phyloP scores from a whole-genome alignment of 83 land plant species.

The Picea abies region DNA sequence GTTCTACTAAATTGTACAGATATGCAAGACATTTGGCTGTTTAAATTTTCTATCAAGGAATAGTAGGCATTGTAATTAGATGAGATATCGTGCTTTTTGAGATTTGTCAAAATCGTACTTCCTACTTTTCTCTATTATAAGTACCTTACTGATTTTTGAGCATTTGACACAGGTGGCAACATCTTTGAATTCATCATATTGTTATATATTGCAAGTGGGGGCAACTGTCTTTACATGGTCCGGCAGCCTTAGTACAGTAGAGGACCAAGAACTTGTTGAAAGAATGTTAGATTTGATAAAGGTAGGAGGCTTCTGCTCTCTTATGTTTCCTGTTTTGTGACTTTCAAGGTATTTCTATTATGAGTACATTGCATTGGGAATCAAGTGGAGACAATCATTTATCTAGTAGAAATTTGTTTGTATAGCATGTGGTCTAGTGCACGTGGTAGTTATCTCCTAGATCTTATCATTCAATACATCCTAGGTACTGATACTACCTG shows the following conservation, averaged over 20 bases:
- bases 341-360: not conserved
- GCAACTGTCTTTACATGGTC: slow-evolving; percentile 61
- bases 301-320: slow-evolving; percentile 35
- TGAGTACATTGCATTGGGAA: not conserved
- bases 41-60: not conserved
- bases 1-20: not conserved
- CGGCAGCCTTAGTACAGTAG: slow-evolving; percentile 59
- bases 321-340: not conserved
- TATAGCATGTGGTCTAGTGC: no score
- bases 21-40: not conserved
- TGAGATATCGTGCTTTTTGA: not conserved
- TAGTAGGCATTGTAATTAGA: slow-evolving; percentile 4
- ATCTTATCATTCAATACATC: no score
- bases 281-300: slow-evolving; percentile 66
- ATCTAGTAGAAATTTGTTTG: no score
- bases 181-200: slow-evolving; percentile 60
- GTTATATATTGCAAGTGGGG: slow-evolving; percentile 38
- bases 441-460: no score
- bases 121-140: not conserved
- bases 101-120: not conserved
- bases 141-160: not conserved
- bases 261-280: slow-evolving; percentile 70
- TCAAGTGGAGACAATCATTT: not conserved
- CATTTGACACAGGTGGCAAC: slow-evolving; percentile 36
- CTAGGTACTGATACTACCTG: no score